Percentiles rank a stretch among this genome's conserved stretches.
phyloP scores from a whole-genome alignment of 192 early-diverging fungal species.

The Coemansia sp. region DNA sequence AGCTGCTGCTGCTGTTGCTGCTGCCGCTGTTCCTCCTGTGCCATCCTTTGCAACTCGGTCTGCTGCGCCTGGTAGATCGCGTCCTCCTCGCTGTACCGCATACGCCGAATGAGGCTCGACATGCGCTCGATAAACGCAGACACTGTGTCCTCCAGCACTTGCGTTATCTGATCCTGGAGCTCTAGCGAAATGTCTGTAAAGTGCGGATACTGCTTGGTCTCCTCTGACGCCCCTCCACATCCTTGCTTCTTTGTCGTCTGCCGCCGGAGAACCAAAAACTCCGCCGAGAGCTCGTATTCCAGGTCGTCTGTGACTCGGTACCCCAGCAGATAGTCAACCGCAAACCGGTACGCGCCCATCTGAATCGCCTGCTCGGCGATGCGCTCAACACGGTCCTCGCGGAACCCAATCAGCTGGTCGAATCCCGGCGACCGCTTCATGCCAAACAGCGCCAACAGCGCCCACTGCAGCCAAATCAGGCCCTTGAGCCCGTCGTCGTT shows the following conservation, averaged over 20 bases:
- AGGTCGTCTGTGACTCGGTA: slow-evolving; percentile 46
- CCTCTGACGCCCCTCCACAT: no score
- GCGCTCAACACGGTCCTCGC: slow-evolving; percentile 47
- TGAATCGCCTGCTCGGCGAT: slow-evolving; percentile 57
- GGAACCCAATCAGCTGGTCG: slow-evolving; percentile 42
- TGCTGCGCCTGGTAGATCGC: slow-evolving; percentile 49
- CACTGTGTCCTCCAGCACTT: slow-evolving; percentile 54
- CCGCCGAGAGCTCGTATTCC: slow-evolving; percentile 45
- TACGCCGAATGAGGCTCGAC: slow-evolving; percentile 56
- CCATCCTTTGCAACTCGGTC: slow-evolving; percentile 24
- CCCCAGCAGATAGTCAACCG: slow-evolving; percentile 61
- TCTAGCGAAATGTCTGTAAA: slow-evolving; percentile 35
- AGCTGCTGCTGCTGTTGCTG: slow-evolving; percentile 38
- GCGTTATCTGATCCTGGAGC: slow-evolving; percentile 55
- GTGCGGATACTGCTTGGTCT: slow-evolving; percentile 27
- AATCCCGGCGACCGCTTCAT: slow-evolving; percentile 52
- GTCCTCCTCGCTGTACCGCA: slow-evolving; percentile 73
- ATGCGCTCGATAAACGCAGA: slow-evolving; percentile 58
- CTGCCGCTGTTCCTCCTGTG: slow-evolving; percentile 41
- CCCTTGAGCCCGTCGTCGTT: slow-evolving; percentile 50
- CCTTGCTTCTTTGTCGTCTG: slow-evolving; percentile 13
- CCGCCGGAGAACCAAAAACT: slow-evolving; percentile 38
- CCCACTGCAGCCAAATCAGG: slow-evolving; percentile 61
- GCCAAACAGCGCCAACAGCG: slow-evolving; percentile 54
- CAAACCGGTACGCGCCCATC: slow-evolving; percentile 61